These are phyloP conservation scores for Dothiorella sarmentorum DNA, from an alignment of 2,329 filamentous ascomycete species.

Conservation along the genomic window DNA sequence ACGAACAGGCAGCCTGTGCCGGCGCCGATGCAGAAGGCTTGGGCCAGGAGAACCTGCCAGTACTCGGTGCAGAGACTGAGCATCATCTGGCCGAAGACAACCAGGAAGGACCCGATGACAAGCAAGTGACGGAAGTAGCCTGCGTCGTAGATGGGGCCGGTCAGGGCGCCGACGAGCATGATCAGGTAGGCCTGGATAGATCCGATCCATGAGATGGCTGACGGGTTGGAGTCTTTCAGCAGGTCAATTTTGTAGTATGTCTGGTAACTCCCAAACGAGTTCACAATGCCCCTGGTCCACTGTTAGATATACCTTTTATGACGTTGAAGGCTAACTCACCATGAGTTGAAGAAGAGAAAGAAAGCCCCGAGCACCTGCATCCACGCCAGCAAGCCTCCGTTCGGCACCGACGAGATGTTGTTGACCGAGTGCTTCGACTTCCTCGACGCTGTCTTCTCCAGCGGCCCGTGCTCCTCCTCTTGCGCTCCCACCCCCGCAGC, in stretches of 20 bases:
- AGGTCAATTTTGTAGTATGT: conserved; percentile 46
- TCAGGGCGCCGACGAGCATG: conserved; percentile 44
- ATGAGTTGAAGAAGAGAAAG: conserved; percentile 48
- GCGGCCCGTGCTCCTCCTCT: not conserved
- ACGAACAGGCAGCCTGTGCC: conserved; percentile 46
- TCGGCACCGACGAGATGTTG: conserved; percentile 42
- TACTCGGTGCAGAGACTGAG: conserved; percentile 45
- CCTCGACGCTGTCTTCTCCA: not conserved
- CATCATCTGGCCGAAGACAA: conserved; percentile 53
- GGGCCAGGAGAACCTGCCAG: conserved; percentile 50
- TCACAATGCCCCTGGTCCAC: conserved; percentile 39
- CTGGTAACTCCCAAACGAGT: conserved; percentile 49
- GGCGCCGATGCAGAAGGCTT: conserved; percentile 48
- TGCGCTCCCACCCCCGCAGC: not conserved
- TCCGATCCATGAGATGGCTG: conserved; percentile 50
- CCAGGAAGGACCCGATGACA: conserved; percentile 41
- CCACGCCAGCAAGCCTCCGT: conserved; percentile 48
- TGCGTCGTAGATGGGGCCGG: conserved; percentile 49
- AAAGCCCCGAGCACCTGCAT: conserved; percentile 48
- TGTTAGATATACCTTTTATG: no score
- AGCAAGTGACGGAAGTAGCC: conserved; percentile 47
- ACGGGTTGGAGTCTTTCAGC: conserved; percentile 39
- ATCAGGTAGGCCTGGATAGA: conserved; percentile 48
- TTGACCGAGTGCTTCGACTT: conserved; percentile 33
- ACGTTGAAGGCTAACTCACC: no score